A percentile compares a stretch with the other conserved stretches of the same genome.
Conservation (phyloP, 805 yeast genomes). For the Yarrowia deformans region DNA sequence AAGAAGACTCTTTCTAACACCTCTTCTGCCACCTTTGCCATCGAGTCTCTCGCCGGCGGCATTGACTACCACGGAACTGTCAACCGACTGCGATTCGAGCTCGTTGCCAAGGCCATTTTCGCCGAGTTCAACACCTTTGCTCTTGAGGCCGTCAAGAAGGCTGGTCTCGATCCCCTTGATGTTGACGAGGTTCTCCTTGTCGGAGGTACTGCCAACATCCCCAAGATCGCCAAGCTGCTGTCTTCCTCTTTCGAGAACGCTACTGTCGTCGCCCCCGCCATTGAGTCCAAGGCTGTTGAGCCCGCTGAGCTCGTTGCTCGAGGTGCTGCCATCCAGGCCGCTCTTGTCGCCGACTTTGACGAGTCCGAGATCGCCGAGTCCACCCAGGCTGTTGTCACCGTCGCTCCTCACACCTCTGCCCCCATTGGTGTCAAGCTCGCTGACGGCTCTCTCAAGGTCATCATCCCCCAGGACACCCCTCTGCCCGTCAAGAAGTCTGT, state of each 20-base stretch:
- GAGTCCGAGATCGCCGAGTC: conserved; percentile 87
- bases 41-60: conserved; percentile 94
- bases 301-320: conserved; percentile 91
- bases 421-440: conserved; percentile 85
- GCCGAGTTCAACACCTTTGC: conserved; percentile 78
- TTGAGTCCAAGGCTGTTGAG: conserved; percentile 76
- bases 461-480: conserved; percentile 84
- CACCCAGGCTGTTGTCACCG: conserved; percentile 79
- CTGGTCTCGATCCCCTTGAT: conserved; percentile 82
- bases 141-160: conserved; percentile 76
- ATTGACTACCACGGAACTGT: conserved; percentile 90
- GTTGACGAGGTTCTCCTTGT: conserved; percentile 89
- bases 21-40: conserved; percentile 85
- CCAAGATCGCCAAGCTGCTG: conserved; percentile 83
- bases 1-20: conserved; percentile 94
- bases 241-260: conserved; percentile 71
- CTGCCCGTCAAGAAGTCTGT: conserved; percentile 85
- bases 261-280: conserved; percentile 74
- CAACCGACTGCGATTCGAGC: conserved; percentile 92
- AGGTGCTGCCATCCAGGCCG: conserved; percentile 97
- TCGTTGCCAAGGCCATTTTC: conserved; percentile 80
- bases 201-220: conserved; percentile 93
- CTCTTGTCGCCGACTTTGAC: conserved; percentile 76
- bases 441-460: conserved; percentile 73
- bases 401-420: conserved; percentile 84